Percentiles rank a stretch among this genome's conserved stretches.
Evolutionary conservation across 1,284 basidiomycete genomes (phyloP).

Genomic region (Cutaneotrichosporon sp.): DNA sequence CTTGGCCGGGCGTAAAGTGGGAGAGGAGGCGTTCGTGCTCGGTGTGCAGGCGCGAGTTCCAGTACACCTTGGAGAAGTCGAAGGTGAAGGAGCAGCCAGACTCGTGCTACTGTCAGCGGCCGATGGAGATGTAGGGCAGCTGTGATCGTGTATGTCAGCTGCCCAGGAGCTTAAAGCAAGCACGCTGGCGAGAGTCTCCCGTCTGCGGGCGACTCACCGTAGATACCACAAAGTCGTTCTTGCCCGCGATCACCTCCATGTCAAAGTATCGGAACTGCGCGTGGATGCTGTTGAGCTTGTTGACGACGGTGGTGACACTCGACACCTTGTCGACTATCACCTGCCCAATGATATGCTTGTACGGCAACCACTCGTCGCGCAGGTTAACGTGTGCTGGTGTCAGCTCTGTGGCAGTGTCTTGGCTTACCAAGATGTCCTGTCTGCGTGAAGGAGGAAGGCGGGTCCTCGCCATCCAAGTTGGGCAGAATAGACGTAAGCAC

Average conservation of each 20-base stretch:
- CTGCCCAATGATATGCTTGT: constrained; percentile 85
- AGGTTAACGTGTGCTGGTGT: constrained; percentile 77
- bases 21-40: constrained; percentile 85
- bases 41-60: constrained; percentile 91
- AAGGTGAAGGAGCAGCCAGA: constrained; percentile 84
- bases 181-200: background rate
- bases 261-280: constrained; percentile 87
- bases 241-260: constrained; percentile 95
- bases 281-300: constrained; percentile 88
- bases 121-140: background rate
- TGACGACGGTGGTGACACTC: constrained; percentile 82
- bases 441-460: constrained; percentile 82
- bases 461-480: constrained; percentile 67
- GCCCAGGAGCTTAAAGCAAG: background rate
- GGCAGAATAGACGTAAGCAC: constrained; percentile 78
- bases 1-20: constrained; percentile 67
- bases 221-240: constrained; percentile 77
- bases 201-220: constrained; percentile 61
- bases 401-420: background rate
- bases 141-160: background rate
- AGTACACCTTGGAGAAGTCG: constrained; percentile 94
- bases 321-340: constrained; percentile 88
- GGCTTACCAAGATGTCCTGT: constrained; percentile 83
- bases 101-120: constrained; percentile 62
- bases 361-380: constrained; percentile 84